A percentile compares a stretch with the other conserved stretches of the same genome.
phyloP scores from a whole-genome alignment of 2,329 filamentous ascomycete species.

The Tolypocladium amazonense region DNA sequence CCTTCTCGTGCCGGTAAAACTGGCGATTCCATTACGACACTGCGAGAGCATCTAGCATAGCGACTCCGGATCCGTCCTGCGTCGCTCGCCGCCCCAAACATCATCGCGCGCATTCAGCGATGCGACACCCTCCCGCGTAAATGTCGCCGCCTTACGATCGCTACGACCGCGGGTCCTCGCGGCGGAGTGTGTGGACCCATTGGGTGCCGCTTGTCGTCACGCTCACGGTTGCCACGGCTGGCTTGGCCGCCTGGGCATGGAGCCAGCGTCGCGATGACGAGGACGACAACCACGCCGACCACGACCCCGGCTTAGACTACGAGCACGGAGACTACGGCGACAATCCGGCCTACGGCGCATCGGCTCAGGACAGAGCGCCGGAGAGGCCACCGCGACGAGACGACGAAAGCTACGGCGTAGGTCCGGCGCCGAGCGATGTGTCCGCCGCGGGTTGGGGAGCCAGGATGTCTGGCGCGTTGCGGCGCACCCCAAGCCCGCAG shows the following conservation, averaged over 20 bases:
- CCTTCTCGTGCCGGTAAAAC: neutral
- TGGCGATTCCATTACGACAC: neutral
- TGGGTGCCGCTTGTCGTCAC: conserved; percentile 86
- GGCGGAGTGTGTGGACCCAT: conserved; percentile 60
- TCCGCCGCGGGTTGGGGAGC: conserved; percentile 52
- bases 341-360: conserved; percentile 38
- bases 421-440: conserved; percentile 15
- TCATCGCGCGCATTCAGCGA: conserved; percentile 11
- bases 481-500: conserved; percentile 76
- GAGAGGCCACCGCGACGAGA: conserved; percentile 26
- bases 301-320: conserved; percentile 38
- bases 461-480: conserved; percentile 70
- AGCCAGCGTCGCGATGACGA: conserved; percentile 72
- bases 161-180: conserved; percentile 42
- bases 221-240: conserved; percentile 76
- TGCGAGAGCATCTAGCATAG: neutral
- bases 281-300: conserved; percentile 52
- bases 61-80: neutral
- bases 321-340: conserved; percentile 40
- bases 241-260: conserved; percentile 87
- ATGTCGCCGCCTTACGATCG: conserved; percentile 56
- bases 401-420: conserved; percentile 32
- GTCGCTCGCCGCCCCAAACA: conserved; percentile 5
- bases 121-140: conserved; percentile 24
- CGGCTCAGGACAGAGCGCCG: conserved; percentile 20